Evolutionary conservation across 495 filamentous ascomycete genomes (phyloP), one percentile per base, ranked within the genome.

Genomic region (Recurvomyces mirabilis): DNA sequence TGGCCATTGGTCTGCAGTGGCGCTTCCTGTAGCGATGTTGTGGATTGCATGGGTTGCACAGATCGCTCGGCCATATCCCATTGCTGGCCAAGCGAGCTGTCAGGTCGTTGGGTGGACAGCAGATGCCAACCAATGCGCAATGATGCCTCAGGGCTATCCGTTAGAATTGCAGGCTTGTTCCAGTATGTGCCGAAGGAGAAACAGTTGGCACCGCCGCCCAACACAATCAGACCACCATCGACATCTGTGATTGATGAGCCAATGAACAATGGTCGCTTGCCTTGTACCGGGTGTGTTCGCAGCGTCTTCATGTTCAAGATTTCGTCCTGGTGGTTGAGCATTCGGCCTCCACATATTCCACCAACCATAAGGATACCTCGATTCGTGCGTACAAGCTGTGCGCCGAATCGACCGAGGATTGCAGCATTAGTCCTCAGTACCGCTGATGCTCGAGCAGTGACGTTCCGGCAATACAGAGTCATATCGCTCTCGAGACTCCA

Each of bases 121-220:
- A 52, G 25, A 11, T 47, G 42, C 49, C 49, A 52, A 26, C 38
- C 43, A 13, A n/a, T 22, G 30, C 39, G 1, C 25, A 47, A 24
- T 1, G 43, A 32, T n/a, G 43, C 34, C 17, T 41, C 29, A 6
- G 43, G 42, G 10, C 43, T 13, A 34, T 52, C 32, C 23, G 43
- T 56, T 36, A 78, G 37, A 61, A 71, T 78, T 30, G 69, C 68
- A 0, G 72, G 77, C 33, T 71, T 65, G 44, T 82, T 85, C 77
- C 81, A 85, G 49, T 71, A 79, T 12, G 78, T 78, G 6, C 84
- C 85, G 70, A 93, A 89, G 0, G 84, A 85, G 62, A 93, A 94
- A 59, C 87, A 93, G 0, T 87, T 82, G 20, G 84, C 84, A 15
- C 88, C 87, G 13, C 88, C 87, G 7, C 85, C 86, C 26, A 81